Conservation (phyloP, 352 stramenopile genomes). For the Globisporangium viniferum region DNA sequence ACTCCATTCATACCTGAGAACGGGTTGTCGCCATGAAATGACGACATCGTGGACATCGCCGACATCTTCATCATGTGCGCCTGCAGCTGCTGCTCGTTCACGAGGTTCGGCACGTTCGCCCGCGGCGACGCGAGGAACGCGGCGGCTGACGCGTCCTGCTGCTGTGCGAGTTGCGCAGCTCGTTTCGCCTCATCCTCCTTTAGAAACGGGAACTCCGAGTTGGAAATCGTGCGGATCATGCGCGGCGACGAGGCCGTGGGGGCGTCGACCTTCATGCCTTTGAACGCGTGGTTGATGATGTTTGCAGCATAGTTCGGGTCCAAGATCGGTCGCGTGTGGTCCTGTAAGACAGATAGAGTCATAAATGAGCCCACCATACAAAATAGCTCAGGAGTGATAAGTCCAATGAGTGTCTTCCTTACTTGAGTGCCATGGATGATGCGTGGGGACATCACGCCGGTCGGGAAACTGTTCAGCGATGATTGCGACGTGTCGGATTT, state of each 20-base stretch:
- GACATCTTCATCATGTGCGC: conserved; percentile 53
- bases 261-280: conserved; percentile 43
- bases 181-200: conserved; percentile 51
- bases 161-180: neutral
- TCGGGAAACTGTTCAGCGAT: conserved; percentile 26
- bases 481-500: conserved; percentile 21
- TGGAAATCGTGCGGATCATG: conserved; percentile 61
- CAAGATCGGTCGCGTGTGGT: conserved; percentile 21
- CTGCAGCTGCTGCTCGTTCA: conserved; percentile 26
- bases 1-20: conserved; percentile 30
- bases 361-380: no score
- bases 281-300: conserved; percentile 68
- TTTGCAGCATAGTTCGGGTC: conserved; percentile 47
- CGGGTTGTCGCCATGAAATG: conserved; percentile 52
- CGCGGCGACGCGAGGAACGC: conserved; percentile 18
- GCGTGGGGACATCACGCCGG: conserved; percentile 38
- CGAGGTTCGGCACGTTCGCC: conserved; percentile 2
- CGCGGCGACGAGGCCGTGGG: conserved; percentile 45
- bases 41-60: conserved; percentile 51
- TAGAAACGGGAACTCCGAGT: conserved; percentile 72
- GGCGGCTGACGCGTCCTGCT: conserved; percentile 6
- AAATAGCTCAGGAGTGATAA: neutral
- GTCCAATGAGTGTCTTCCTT: neutral
- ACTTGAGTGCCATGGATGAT: conserved; percentile 40
- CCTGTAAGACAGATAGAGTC: neutral